A percentile compares a stretch with the other conserved stretches of the same genome.
phyloP scores from a whole-genome alignment of 129 eudicot genomes.

The Flaveria bidentis region DNA sequence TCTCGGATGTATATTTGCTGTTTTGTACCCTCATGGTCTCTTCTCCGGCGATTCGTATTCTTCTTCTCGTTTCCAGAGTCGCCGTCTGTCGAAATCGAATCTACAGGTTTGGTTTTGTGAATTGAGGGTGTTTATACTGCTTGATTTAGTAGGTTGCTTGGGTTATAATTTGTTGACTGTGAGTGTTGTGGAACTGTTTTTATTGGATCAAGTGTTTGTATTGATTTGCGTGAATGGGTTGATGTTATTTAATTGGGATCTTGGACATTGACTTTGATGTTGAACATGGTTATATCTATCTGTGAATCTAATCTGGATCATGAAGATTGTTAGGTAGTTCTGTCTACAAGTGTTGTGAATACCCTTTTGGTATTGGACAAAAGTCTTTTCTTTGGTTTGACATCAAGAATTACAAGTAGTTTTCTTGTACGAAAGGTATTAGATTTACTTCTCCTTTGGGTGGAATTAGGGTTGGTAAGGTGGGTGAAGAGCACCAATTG shows the following conservation, averaged over 20 bases:
- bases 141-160: conserved; percentile 11
- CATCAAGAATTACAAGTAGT: too few relatives aligned
- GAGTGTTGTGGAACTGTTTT: background rate
- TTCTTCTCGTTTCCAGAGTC: conserved; percentile 22
- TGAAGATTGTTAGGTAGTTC: background rate
- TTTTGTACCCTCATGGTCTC: conserved; percentile 68
- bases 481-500: background rate
- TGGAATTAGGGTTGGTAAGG: conserved; percentile 9
- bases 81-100: conserved; percentile 46
- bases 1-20: conserved; percentile 61
- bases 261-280: conserved; percentile 18
- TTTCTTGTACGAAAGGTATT: too few relatives aligned
- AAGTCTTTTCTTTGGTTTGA: too few relatives aligned
- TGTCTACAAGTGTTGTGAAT: too few relatives aligned
- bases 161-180: conserved; percentile 30
- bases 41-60: conserved; percentile 35
- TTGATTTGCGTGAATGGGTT: conserved; percentile 24
- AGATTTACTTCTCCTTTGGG: background rate
- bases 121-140: background rate
- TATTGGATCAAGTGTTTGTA: conserved; percentile 21
- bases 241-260: conserved; percentile 10
- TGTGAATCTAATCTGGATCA: conserved; percentile 20
- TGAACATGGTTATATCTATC: conserved; percentile 10
- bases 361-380: too few relatives aligned
- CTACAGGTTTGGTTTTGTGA: conserved; percentile 49